These are phyloP conservation scores for Cladosporium sp. DNA, from an alignment of 2,329 filamentous ascomycete species.

Conservation along the genomic window DNA sequence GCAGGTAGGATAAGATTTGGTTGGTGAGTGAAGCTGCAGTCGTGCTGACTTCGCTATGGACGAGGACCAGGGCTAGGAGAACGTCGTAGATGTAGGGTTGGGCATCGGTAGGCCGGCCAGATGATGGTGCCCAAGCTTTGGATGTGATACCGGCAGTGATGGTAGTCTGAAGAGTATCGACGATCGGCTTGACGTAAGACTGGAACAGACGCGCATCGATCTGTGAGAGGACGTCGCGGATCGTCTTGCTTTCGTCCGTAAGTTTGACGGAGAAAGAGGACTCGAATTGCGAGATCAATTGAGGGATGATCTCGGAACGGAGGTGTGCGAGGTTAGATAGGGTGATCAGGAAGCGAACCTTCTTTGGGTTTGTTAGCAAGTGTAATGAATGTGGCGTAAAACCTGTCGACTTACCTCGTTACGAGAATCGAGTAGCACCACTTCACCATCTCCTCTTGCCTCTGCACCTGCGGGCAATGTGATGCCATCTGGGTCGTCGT, in stretches of 20 bases:
- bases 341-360: conserved; percentile 84
- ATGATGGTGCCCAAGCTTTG: conserved; percentile 67
- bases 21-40: conserved; percentile 70
- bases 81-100: conserved; percentile 87
- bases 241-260: conserved; percentile 88
- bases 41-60: conserved; percentile 66
- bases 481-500: conserved; percentile 55
- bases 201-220: conserved; percentile 91
- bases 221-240: conserved; percentile 84
- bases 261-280: conserved; percentile 91
- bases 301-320: conserved; percentile 78
- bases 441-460: conserved; percentile 20
- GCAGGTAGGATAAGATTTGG: conserved; percentile 81
- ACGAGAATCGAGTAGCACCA: conserved; percentile 45
- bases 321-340: conserved; percentile 88
- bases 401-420: conserved; percentile 47
- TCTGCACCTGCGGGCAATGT: conserved; percentile 38
- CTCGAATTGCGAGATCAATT: conserved; percentile 90
- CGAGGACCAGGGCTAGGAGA: conserved; percentile 80
- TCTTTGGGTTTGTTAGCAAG: conserved; percentile 28
- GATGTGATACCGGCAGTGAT: conserved; percentile 73
- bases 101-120: conserved; percentile 67
- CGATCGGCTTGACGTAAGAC: conserved; percentile 81
- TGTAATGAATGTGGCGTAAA: not conserved
- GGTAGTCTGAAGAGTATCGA: conserved; percentile 66